These are phyloP conservation scores for Linaria vulgaris DNA, from an alignment of 257 asterid species.

Conservation along the genomic window DNA sequence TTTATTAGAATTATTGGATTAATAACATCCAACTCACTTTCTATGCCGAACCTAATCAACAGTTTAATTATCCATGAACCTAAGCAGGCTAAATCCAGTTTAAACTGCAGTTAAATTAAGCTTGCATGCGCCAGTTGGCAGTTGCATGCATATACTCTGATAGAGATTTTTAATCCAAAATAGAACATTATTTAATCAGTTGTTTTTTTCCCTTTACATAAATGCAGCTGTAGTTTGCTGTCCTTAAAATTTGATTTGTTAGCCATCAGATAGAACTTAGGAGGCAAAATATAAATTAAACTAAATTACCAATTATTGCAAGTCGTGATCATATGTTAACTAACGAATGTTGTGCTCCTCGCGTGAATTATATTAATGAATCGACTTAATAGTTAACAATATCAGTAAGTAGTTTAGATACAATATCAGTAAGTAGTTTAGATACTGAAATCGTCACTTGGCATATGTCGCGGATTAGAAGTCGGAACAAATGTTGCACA, in stretches of 20 bases:
- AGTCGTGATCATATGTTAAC: background rate
- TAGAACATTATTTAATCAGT: background rate
- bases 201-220: background rate
- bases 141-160: background rate
- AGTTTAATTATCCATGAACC: too few species aligned
- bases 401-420: background rate
- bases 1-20: too few species aligned
- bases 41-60: too few species aligned
- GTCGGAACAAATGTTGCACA: conserved; percentile 16
- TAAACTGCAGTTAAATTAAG: background rate
- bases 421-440: background rate
- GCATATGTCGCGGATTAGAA: background rate
- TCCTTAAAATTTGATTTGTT: too few species aligned
- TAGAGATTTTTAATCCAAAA: background rate
- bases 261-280: too few species aligned
- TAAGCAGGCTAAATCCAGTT: background rate
- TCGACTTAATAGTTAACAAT: background rate
- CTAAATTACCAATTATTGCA: background rate
- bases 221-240: background rate
- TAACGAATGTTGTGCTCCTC: background rate
- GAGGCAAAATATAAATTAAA: too few species aligned
- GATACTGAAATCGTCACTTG: background rate
- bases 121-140: background rate
- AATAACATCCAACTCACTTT: too few species aligned
- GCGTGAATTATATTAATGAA: background rate